Base-by-base conservation (phyloP, 441 rosid species). In the Euphorbia neoarborescens region DNA sequence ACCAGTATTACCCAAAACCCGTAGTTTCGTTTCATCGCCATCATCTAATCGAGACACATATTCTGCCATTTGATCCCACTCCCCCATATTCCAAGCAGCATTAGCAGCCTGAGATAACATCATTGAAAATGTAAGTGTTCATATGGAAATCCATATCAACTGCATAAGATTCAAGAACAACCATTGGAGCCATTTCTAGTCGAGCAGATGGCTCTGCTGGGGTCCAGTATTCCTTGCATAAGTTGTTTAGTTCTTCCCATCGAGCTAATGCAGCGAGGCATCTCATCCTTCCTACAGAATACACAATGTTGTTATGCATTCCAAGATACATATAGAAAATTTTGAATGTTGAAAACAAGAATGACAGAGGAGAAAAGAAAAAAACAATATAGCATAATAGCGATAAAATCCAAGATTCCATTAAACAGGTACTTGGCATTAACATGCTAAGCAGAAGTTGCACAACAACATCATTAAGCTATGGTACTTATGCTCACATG, bases 81-180 rank as follows among this genome's bases (percentile, higher is more conserved):
- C 99, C 59, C 98, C 97, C 99, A 96, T 93, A 81, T 90, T 93
- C 99, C 98, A 96, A 74, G 99, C 99, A 85, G 99, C 99, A 54
- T 5, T 58, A 73, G 98, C 98, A 80, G 99, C 99, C 99, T 95
- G 82, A 37, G 76, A 40, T 44, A 81, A 75, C 38, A 77, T 74
- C 30, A 68, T 58, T 12, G 48, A 56, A 65, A 73, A 69, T 22
- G 73, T 77, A 79, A 81, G 76, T 71, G 84, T 73, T 34, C 42
- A 61, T 59, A 44, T 58, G 65, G 58, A 59, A 68, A 72, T 66
- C 56, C 24, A 67, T 40, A 54, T 5, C 54, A 78, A 25, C 59
- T 67, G 68, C 56, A 70, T 14, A 67, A 35, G 72, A 62, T 71
- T 53, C 70, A 82, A 75, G 65, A 76, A 86, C 72, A 82, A 96